Base-by-base conservation (phyloP, 1,139 yeast species). In the Hyphopichia buzzinii region DNA sequence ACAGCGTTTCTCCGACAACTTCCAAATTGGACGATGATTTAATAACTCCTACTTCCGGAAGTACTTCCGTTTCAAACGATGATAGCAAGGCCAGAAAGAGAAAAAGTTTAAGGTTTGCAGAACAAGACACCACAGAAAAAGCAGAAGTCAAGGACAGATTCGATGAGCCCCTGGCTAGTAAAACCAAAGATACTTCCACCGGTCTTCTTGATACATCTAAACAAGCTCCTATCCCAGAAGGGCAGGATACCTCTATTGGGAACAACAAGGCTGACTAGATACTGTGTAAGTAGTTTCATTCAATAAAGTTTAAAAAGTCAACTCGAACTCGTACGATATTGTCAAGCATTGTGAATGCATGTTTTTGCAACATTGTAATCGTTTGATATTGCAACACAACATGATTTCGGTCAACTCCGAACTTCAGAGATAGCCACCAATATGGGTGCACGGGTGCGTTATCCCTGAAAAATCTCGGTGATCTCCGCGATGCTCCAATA, bases 41-140 rank as follows among this genome's bases (percentile, higher is more conserved):
- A 3, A 13, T 30, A n/a, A 17, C 40, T 17, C 29, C 32, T 10
- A 29, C 26, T 17, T 19, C 34, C 3, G 23, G 29, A n/a, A n/a
- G 28, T 19, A 23, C 35, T 8, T n/a, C 25, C 17, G 17, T 10
- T 8, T 23, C 8, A 11, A 14, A 33, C 24, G 47, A 36, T 19
- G 43, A 39, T 17, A 30, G 40, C 26, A 35, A 3, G 39, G 36
- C 50, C 4, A 48, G 48, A 29, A 58, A 55, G 48, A 56, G 66
- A 38, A 69, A 67, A 52, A 62, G 61, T 38, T 60, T 71, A 33
- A 47, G 76, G 37, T 71, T 71, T 49, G 72, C 65, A 8, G 74
- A 67, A 19, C 29, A 29, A 3, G 27, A 29, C 15, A 21, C 13
- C 11, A 14, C 11, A n/a, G 8, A 14, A 3, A 25, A 24, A 25